Conservation (phyloP, 257 asterid species). For the Solanum tacnaense region DNA sequence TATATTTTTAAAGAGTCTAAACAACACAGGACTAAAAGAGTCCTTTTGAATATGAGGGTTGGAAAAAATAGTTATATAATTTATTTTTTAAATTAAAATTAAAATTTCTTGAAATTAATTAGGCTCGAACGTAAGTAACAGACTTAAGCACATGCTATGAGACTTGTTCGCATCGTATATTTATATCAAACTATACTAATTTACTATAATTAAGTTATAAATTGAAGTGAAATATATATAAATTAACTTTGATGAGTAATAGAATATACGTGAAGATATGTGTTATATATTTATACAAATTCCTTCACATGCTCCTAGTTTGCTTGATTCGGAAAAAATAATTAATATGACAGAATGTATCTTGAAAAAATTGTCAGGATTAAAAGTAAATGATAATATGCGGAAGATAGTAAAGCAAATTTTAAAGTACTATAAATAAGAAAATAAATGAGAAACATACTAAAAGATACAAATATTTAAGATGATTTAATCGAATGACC, state of each 20-base stretch:
- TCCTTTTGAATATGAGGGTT: too few relatives aligned
- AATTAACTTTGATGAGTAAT: background rate
- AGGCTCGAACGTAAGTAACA: too few relatives aligned
- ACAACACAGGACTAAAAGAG: fast-evolving
- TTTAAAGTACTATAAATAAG: too few relatives aligned
- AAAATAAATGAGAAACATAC: too few relatives aligned
- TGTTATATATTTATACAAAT: too few relatives aligned
- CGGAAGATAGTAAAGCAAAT: too few relatives aligned
- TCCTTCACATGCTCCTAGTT: background rate
- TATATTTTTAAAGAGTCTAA: background rate
- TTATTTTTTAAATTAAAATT: too few relatives aligned
- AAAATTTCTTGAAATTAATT: background rate
- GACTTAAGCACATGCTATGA: too few relatives aligned
- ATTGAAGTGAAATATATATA: background rate
- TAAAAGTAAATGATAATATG: too few relatives aligned
- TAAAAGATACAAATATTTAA: too few relatives aligned
- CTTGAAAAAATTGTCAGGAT: background rate
- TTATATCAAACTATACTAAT: background rate
- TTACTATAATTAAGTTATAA: background rate
- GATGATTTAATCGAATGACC: too few relatives aligned
- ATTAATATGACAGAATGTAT: background rate
- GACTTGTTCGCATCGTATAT: background rate
- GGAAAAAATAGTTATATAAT: fast-evolving
- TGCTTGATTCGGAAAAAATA: background rate
- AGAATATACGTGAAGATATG: background rate